Evolutionary conservation across 495 filamentous ascomycete species (phyloP).

Genomic region (Penicillium simplicissimum): DNA sequence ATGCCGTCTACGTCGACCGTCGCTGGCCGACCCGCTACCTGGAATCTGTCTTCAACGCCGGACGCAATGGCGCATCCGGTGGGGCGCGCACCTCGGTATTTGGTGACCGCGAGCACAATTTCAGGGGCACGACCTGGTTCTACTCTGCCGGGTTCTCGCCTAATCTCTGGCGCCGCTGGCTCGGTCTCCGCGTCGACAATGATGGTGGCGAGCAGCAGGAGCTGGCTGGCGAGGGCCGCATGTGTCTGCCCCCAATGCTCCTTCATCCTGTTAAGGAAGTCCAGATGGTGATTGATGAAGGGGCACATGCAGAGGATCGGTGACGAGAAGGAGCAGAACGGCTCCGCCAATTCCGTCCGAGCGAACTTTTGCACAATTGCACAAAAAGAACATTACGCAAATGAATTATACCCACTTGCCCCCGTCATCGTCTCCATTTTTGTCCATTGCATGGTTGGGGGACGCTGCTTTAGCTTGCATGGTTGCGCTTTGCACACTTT

Average conservation of each 20-base stretch:
- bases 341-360: neutral
- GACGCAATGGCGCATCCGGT: constrained; percentile 74
- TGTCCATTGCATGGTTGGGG: constrained; percentile 11
- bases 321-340: constrained; percentile 8
- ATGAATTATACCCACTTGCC: neutral
- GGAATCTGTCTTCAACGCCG: constrained; percentile 80
- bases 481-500: constrained; percentile 13
- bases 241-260: constrained; percentile 92
- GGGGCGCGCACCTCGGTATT: constrained; percentile 75
- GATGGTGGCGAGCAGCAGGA: constrained; percentile 86
- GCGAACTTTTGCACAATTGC: neutral
- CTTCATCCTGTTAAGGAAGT: constrained; percentile 92
- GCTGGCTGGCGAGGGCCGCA: constrained; percentile 73
- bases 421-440: neutral
- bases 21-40: constrained; percentile 82
- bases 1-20: constrained; percentile 89
- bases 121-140: constrained; percentile 88
- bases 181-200: constrained; percentile 80
- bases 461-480: constrained; percentile 15
- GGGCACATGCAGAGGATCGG: constrained; percentile 29
- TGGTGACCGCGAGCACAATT: constrained; percentile 86
- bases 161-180: constrained; percentile 84
- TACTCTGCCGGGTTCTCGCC: constrained; percentile 85
- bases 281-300: constrained; percentile 69
- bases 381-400: neutral